phyloP scores from a whole-genome alignment of 176 grass and related monocot species.

The Miscanthus lutarioriparius region DNA sequence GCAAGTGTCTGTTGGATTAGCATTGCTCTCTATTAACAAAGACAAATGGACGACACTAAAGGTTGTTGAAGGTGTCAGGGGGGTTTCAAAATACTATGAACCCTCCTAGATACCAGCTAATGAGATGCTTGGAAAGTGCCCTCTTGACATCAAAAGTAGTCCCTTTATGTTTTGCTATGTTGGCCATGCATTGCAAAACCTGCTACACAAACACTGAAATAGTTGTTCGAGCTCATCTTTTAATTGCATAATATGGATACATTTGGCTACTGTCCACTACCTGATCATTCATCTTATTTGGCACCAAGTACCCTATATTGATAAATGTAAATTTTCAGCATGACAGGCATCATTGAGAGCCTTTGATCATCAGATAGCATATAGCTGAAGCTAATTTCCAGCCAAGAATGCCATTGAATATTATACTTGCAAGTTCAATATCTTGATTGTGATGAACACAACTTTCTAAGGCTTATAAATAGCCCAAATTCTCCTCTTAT shows the following conservation, averaged over 20 bases:
- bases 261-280: neutral
- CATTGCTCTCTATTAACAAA: neutral
- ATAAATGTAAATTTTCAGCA: neutral
- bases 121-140: constrained; percentile 26
- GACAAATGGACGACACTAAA: neutral
- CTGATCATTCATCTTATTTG: constrained; percentile 6
- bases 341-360: neutral
- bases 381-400: constrained; percentile 9
- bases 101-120: constrained; percentile 15
- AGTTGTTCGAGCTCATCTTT: neutral
- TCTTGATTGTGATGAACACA: neutral
- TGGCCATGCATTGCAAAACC: constrained; percentile 3
- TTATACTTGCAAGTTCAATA: neutral
- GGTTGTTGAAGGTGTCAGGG: constrained; percentile 8
- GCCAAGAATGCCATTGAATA: constrained; percentile 10
- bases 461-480: constrained; percentile 42
- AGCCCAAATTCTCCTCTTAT: neutral
- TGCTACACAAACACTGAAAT: neutral
- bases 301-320: neutral
- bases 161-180: constrained; percentile 12
- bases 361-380: neutral
- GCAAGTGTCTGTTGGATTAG: neutral
- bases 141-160: neutral
- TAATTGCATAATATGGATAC: neutral
- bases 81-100: constrained; percentile 17